phyloP scores from a whole-genome alignment of 441 rosid species.

The Hura crepitans region DNA sequence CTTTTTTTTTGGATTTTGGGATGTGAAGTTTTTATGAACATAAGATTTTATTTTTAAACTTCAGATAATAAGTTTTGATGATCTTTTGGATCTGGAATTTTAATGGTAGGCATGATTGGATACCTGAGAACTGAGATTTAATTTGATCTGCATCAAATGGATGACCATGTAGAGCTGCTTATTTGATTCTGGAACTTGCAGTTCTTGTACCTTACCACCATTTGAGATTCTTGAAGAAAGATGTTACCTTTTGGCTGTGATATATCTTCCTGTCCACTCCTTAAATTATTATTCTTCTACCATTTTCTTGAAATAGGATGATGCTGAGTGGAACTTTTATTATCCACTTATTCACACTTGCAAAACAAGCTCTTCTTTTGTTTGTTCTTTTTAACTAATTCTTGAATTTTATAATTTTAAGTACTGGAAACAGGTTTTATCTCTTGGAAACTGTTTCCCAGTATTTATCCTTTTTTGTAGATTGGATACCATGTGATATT shows the following conservation, averaged over 20 bases:
- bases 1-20: not conserved
- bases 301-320: not conserved
- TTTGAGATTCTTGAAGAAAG: constrained; percentile 33
- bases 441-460: constrained; percentile 11
- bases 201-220: constrained; percentile 19
- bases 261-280: not conserved
- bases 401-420: not conserved
- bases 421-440: not conserved
- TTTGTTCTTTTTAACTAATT: not conserved
- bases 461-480: not conserved
- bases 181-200: constrained; percentile 8
- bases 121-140: constrained; percentile 17
- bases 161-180: constrained; percentile 25
- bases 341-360: not conserved
- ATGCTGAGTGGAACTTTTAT: not conserved
- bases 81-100: constrained; percentile 2
- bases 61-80: not conserved
- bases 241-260: constrained; percentile 27
- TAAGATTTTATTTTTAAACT: not conserved
- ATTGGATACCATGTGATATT: constrained; percentile 16
- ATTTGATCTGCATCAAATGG: constrained; percentile 25
- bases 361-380: not conserved
- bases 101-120: not conserved
- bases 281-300: constrained; percentile 26
- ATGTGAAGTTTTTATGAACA: constrained; percentile 8